Evolutionary conservation across 768 basidiomycete genomes (phyloP), one percentile per base, ranked within the genome.

Genomic region (Russula sp.): DNA sequence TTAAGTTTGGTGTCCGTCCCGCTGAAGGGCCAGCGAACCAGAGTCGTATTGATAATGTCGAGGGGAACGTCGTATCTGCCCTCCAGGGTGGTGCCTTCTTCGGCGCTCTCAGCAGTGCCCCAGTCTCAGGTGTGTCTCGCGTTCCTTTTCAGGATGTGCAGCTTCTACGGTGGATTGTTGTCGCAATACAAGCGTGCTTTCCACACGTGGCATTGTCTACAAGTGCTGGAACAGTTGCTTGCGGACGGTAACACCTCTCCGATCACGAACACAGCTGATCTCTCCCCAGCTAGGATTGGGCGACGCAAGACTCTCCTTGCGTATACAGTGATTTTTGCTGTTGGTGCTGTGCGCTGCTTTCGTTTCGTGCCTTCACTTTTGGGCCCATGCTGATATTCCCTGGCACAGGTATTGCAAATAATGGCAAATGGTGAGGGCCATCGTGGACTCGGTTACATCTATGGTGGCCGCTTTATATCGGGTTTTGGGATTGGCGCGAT

Each of bases 31-130:
- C 69, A 1, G 72, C 73, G 48, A 74, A 85, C 72, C 70, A 71
- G 24, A 66, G 65, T 26, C 73, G 77, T 42, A 68, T 74, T 22
- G 81, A 87, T 61, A 76, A 79, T 5, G 78, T 93, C n/a, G 87
- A 86, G 0, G 87, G 88, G 49, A 92, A 90, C 67, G 87, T 95
- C 49, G 93, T 94, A 20, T 90, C 92, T 3, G 89, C 94, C 5
- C 80, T 94, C 11, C 92, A 94, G 72, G 90, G 86, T 5, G 91
- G 91, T 13, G 90, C 90, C 0, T 93, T 94, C 80, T 94, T 94
- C 71, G 93, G 92, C 62, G 90, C 92, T 16, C 73, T 95, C 7
- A 81, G 82, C 11, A 87, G 85, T 67, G 87, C 88, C 1, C 87
- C 87, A 0, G 70, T 89, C 49, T 89, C 89, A 13, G 76, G 89